Conservation (phyloP, 768 basidiomycete species). For the Candolleomyces aberdarensis region DNA sequence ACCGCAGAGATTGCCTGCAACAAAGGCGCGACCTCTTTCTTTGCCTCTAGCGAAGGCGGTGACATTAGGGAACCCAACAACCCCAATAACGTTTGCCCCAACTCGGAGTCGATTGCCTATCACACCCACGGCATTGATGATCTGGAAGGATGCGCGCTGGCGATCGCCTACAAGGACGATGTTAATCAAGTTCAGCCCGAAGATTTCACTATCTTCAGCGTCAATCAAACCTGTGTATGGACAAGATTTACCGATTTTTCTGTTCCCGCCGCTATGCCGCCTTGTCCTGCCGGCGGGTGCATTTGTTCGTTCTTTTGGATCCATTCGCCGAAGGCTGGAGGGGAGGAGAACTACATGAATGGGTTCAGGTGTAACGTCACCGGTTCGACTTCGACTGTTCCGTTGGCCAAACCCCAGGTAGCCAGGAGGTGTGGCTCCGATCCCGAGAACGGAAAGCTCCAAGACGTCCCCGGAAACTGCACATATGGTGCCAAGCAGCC, state of each 20-base stretch:
- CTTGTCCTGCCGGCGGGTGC: conserved; percentile 62
- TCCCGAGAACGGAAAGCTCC: conserved; percentile 37
- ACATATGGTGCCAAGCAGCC: conserved; percentile 72
- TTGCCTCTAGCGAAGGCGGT: conserved; percentile 48
- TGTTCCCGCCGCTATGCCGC: conserved; percentile 65
- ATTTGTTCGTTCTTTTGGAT: conserved; percentile 77
- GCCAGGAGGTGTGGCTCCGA: conserved; percentile 69
- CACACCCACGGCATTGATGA: conserved; percentile 57
- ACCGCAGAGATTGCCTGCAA: conserved; percentile 56
- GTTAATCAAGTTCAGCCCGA: conserved; percentile 53
- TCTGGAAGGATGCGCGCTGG: conserved; percentile 62
- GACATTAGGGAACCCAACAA: conserved; percentile 46
- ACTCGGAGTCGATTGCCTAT: conserved; percentile 38
- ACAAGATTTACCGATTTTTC: conserved; percentile 64
- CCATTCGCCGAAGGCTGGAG: conserved; percentile 57
- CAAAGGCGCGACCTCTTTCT: conserved; percentile 60
- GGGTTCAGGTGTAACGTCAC: conserved; percentile 68
- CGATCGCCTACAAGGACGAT: conserved; percentile 74
- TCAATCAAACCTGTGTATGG: conserved; percentile 78
- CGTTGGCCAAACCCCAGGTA: conserved; percentile 53
- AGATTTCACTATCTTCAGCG: conserved; percentile 71
- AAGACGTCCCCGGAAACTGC: conserved; percentile 56
- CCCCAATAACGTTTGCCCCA: conserved; percentile 52
- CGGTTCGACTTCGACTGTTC: conserved; percentile 40
- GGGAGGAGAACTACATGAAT: conserved; percentile 75